These are phyloP conservation scores for Helianthus tuberosus DNA, from an alignment of 129 eudicot genomes.

Conservation along the genomic window DNA sequence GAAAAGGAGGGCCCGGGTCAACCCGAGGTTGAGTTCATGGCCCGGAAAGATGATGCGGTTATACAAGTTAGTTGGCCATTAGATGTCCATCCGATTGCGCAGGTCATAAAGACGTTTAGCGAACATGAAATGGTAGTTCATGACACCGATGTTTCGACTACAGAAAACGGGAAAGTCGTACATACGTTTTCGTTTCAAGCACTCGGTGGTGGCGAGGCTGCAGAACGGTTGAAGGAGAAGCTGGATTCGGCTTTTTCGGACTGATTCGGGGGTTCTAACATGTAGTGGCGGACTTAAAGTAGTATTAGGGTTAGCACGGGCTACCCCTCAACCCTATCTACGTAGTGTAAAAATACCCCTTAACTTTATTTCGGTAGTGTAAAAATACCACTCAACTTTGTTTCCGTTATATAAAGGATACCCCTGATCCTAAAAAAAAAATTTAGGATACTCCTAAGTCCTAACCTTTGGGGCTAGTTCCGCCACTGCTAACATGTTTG, in stretches of 20 bases:
- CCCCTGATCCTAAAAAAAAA: too few species aligned
- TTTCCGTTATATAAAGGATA: too few species aligned
- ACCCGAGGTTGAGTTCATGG: conserved; percentile 74
- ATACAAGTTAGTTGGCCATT: conserved; percentile 71
- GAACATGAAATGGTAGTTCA: conserved; percentile 57
- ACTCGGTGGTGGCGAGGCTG: conserved; percentile 47
- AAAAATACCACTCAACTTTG: too few species aligned
- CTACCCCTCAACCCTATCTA: too few species aligned
- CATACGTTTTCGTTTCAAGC: conserved; percentile 72
- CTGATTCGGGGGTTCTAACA: conserved; percentile 28
- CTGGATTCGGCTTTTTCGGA: conserved; percentile 59
- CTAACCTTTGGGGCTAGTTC: too few species aligned
- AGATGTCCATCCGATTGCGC: conserved; percentile 76
- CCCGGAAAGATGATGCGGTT: conserved; percentile 67
- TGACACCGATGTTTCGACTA: conserved; percentile 54
- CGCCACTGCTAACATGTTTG: conserved; percentile 26
- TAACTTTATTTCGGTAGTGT: too few species aligned
- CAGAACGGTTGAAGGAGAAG: conserved; percentile 69
- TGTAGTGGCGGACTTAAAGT: too few species aligned
- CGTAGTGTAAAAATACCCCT: too few species aligned
- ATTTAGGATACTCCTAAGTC: too few species aligned
- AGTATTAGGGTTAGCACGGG: too few species aligned
- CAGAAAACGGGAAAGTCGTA: conserved; percentile 65
- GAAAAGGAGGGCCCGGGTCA: conserved; percentile 52
- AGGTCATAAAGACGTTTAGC: conserved; percentile 64